Conservation (phyloP, 306 rosid species). For the Lotus japonicus region DNA sequence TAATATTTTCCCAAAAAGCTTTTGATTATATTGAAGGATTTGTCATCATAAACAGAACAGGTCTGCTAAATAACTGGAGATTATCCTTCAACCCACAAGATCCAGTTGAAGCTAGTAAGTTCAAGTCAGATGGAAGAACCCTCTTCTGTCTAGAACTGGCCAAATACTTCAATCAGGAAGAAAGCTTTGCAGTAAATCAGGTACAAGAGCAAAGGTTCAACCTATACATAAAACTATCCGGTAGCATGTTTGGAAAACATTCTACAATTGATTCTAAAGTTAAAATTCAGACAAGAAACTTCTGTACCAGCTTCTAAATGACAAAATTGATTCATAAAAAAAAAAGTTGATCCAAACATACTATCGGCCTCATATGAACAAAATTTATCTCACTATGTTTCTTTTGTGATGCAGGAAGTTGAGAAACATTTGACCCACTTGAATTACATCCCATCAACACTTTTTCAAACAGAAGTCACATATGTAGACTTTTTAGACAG, state of each 20-base stretch:
- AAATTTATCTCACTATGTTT: background rate
- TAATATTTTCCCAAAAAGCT: conserved; percentile 49
- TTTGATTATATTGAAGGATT: conserved; percentile 92
- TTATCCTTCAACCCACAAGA: conserved; percentile 81
- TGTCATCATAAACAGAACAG: conserved; percentile 90
- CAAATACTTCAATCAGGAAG: conserved; percentile 56
- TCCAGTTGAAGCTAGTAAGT: conserved; percentile 82
- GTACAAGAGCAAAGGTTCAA: conserved; percentile 25
- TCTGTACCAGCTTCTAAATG: too few relatives aligned
- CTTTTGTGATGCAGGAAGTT: conserved; percentile 56
- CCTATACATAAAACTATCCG: too few relatives aligned
- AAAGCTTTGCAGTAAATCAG: conserved; percentile 38
- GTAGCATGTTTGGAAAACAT: too few relatives aligned
- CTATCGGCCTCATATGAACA: background rate
- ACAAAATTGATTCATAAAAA: background rate
- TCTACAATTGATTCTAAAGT: too few relatives aligned
- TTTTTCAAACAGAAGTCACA: conserved; percentile 67
- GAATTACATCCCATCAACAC: conserved; percentile 71
- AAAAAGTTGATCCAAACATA: background rate
- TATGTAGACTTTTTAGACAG: conserved; percentile 80
- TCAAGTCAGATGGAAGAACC: conserved; percentile 83
- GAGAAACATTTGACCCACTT: conserved; percentile 43
- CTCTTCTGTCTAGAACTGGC: conserved; percentile 91
- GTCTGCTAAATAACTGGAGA: conserved; percentile 88
- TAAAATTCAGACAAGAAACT: too few relatives aligned